phyloP scores from a whole-genome alignment of 208 protist genomes.

The Crithidia sp. region DNA sequence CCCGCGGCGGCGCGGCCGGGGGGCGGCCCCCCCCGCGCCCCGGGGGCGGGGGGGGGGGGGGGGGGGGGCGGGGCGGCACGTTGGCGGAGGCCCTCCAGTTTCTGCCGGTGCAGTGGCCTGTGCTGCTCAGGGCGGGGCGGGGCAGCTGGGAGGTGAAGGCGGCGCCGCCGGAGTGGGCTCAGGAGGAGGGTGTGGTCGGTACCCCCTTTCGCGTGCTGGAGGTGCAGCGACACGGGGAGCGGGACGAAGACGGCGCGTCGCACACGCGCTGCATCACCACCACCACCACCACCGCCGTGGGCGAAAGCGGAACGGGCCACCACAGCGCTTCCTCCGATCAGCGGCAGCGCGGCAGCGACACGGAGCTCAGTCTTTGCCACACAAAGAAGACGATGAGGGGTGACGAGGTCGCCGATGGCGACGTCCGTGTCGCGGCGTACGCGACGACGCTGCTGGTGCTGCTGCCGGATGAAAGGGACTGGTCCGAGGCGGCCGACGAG shows the following conservation, averaged over 20 bases:
- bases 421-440: slow-evolving; percentile 14
- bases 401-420: slow-evolving; percentile 4
- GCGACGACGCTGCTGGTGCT: slow-evolving; percentile 27
- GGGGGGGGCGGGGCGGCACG: no score
- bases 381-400: slow-evolving; percentile 13
- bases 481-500: not conserved
- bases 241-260: not conserved
- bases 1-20: no score
- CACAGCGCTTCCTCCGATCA: not conserved
- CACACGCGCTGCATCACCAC: not conserved
- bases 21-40: no score
- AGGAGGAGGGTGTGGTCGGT: not conserved
- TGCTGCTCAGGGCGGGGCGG: not conserved
- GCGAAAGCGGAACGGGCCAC: not conserved
- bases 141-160: slow-evolving; percentile 2
- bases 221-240: not conserved
- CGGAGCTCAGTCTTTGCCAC: slow-evolving; percentile 13
- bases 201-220: not conserved
- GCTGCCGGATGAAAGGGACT: not conserved
- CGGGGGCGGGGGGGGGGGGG: no score
- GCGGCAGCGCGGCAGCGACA: slow-evolving; percentile 6
- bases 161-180: not conserved
- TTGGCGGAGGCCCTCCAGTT: slow-evolving; percentile 23
- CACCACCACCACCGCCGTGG: slow-evolving; percentile 12
- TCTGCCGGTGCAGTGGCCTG: slow-evolving; percentile 23